Conservation (phyloP, 2,329 filamentous ascomycete genomes). For the Colletotrichum sp. region DNA sequence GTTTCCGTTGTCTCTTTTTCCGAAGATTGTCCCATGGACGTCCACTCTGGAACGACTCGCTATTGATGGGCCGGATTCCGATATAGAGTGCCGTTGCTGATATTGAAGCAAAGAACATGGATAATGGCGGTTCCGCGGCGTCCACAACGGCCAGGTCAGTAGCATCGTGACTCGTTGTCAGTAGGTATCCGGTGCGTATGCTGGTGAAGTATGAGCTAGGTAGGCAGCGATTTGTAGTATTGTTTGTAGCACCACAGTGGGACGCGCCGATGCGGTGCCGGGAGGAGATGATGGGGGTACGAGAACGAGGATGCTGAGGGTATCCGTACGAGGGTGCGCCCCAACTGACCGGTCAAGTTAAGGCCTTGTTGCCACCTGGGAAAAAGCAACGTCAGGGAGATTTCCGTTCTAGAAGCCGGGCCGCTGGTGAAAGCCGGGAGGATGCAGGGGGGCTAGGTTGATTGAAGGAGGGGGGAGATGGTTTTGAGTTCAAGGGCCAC, state of each 20-base stretch:
- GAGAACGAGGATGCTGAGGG: neutral
- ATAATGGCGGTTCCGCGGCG: neutral
- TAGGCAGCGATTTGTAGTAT: neutral
- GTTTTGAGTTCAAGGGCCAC: neutral
- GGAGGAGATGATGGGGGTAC: neutral
- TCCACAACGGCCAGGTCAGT: neutral
- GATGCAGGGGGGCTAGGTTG: neutral
- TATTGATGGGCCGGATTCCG: neutral
- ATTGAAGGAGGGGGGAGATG: neutral
- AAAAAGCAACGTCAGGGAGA: neutral
- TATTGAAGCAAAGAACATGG: conserved; percentile 8
- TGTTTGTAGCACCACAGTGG: neutral
- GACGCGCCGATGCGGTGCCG: neutral
- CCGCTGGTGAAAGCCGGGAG: neutral
- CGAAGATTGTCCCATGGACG: neutral
- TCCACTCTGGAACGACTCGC: neutral
- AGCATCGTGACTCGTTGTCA: neutral
- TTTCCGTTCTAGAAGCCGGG: conserved; percentile 17
- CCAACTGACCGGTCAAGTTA: neutral
- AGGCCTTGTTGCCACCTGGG: neutral
- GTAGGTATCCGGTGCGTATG: neutral
- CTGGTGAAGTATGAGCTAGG: neutral
- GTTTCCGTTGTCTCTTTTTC: neutral
- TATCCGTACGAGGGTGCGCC: neutral
- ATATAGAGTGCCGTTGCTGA: neutral